Percentiles rank a stretch among this genome's conserved stretches.
Evolutionary conservation across 352 stramenopile genomes (phyloP).

Genomic region (Phytophthora sansomeana): DNA sequence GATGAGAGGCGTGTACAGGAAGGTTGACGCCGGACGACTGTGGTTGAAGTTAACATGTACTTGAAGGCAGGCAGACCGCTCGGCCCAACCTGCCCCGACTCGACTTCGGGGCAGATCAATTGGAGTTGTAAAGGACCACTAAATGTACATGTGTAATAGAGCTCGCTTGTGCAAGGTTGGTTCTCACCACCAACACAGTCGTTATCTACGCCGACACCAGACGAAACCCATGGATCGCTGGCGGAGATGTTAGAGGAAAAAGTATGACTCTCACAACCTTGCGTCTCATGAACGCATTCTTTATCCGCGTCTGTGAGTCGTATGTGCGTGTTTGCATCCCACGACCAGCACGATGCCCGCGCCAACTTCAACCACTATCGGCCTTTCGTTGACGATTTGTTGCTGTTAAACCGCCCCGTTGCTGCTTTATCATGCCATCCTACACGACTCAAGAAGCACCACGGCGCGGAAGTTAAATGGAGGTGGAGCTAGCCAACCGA

Average conservation of each 20-base stretch:
- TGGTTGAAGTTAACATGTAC: slow-evolving; percentile 36
- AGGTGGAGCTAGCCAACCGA: background rate
- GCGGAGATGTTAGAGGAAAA: slow-evolving; percentile 1
- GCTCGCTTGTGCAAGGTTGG: background rate
- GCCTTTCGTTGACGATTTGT: slow-evolving; percentile 26
- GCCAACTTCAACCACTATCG: slow-evolving; percentile 38
- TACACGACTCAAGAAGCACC: slow-evolving; percentile 1
- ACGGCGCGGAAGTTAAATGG: background rate
- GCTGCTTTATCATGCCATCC: slow-evolving; percentile 3
- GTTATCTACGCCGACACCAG: background rate
- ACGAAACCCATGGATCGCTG: background rate
- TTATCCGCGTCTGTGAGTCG: background rate
- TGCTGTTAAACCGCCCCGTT: slow-evolving; percentile 28
- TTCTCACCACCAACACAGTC: background rate
- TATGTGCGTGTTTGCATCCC: slow-evolving; percentile 8
- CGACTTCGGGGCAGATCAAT: slow-evolving; percentile 6
- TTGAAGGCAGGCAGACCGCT: slow-evolving; percentile 12
- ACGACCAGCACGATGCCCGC: slow-evolving; percentile 17
- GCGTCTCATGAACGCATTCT: slow-evolving; percentile 1
- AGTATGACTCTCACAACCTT: slow-evolving; percentile 4
- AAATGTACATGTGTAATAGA: background rate
- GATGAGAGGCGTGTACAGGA: background rate
- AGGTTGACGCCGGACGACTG: background rate
- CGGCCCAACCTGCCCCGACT: background rate
- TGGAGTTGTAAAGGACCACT: slow-evolving; percentile 1